Percentiles rank a stretch among this genome's conserved stretches.
Evolutionary conservation across 1,284 basidiomycete genomes (phyloP).

Genomic region (Melampsora americana): DNA sequence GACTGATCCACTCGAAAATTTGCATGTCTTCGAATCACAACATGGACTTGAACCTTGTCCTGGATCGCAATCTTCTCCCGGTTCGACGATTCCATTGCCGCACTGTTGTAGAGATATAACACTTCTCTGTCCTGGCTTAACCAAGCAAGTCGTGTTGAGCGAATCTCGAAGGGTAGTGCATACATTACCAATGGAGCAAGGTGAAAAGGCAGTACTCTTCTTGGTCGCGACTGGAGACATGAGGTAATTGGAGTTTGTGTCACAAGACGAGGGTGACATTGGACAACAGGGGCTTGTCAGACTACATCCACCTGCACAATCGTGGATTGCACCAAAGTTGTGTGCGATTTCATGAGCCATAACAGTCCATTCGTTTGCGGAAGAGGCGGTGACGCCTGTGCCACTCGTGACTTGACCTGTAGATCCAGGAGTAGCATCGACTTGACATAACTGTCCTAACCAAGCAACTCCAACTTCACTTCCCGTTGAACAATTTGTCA

Average conservation of each 20-base stretch:
- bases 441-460: constrained; percentile 50
- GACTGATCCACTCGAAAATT: constrained; percentile 67
- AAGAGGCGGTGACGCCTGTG: constrained; percentile 74
- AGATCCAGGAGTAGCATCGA: constrained; percentile 40
- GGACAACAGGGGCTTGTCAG: constrained; percentile 68
- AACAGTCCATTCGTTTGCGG: constrained; percentile 66
- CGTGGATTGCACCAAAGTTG: constrained; percentile 63
- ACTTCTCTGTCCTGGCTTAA: constrained; percentile 23
- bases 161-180: constrained; percentile 58
- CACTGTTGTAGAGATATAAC: constrained; percentile 68
- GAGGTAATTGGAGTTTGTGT: constrained; percentile 58
- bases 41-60: constrained; percentile 67
- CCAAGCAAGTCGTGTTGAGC: constrained; percentile 54
- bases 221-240: constrained; percentile 63
- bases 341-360: constrained; percentile 77
- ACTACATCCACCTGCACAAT: constrained; percentile 64
- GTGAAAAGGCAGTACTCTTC: constrained; percentile 69
- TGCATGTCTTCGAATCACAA: constrained; percentile 75
- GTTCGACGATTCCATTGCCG: constrained; percentile 71
- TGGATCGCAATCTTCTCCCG: constrained; percentile 82
- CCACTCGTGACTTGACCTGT: constrained; percentile 56
- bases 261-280: constrained; percentile 62
- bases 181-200: constrained; percentile 79
- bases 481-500: constrained; percentile 48
- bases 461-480: constrained; percentile 53